Percentiles rank a stretch among this genome's conserved stretches.
Conservation (phyloP, 139 green algal genomes). For the Tetraselmis chui region DNA sequence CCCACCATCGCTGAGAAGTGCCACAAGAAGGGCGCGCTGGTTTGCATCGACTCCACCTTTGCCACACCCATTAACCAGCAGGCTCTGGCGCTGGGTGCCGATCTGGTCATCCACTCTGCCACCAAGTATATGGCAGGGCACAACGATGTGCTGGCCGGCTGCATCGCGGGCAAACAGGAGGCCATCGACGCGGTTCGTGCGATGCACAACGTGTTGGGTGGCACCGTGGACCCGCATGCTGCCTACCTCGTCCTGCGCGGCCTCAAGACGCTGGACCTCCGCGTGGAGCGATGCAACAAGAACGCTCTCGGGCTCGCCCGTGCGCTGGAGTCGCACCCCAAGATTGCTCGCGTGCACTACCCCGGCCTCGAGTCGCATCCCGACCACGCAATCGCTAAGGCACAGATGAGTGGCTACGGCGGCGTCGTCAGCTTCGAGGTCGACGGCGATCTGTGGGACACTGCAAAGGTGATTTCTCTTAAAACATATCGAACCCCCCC, state of each 20-base stretch:
- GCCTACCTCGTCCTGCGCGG: conserved; percentile 93
- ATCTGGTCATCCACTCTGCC: conserved; percentile 96
- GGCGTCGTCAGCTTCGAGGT: conserved; percentile 92
- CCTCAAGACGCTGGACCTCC: conserved; percentile 94
- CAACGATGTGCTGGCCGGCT: conserved; percentile 95
- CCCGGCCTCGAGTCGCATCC: conserved; percentile 82
- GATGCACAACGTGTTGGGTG: conserved; percentile 97
- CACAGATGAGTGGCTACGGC: conserved; percentile 92
- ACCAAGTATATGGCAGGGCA: conserved; percentile 99
- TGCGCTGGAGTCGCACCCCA: conserved; percentile 81
- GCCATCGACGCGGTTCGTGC: conserved; percentile 39
- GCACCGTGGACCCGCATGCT: conserved; percentile 92
- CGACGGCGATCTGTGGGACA: conserved; percentile 80
- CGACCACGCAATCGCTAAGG: conserved; percentile 86
- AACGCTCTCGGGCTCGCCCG: conserved; percentile 63
- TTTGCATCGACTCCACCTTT: conserved; percentile 96
- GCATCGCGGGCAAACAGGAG: conserved; percentile 57
- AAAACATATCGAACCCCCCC: too few species aligned
- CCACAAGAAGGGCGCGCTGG: conserved; percentile 55
- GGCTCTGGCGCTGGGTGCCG: conserved; percentile 78
- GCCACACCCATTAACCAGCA: conserved; percentile 87
- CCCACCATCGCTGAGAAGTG: conserved; percentile 70
- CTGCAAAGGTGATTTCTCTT: conserved; percentile 70
- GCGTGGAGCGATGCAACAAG: conserved; percentile 63
- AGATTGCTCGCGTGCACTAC: conserved; percentile 68